Conservation (phyloP, 1,284 basidiomycete genomes). For the Irpex lacteus region DNA sequence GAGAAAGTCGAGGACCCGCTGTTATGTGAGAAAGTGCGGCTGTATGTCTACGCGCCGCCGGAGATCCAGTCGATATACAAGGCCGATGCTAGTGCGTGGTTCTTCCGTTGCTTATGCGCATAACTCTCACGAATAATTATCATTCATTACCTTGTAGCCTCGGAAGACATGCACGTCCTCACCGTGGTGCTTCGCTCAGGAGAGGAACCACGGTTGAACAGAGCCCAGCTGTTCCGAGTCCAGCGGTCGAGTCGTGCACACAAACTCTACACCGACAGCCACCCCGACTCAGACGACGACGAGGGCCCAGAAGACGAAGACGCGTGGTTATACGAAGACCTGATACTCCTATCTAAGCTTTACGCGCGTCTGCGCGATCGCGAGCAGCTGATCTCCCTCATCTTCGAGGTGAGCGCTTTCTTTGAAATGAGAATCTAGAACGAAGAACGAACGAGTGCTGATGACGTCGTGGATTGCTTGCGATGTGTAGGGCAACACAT, state of each 20-base stretch:
- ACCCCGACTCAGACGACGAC: conserved; percentile 87
- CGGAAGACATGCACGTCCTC: conserved; percentile 79
- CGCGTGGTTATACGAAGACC: conserved; percentile 92
- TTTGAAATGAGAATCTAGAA: neutral
- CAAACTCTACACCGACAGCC: conserved; percentile 64
- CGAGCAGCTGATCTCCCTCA: conserved; percentile 89
- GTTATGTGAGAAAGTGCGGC: conserved; percentile 85
- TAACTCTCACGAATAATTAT: neutral
- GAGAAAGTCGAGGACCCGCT: conserved; percentile 87
- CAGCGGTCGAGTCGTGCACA: conserved; percentile 68
- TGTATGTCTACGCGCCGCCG: conserved; percentile 83
- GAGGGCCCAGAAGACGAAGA: conserved; percentile 91
- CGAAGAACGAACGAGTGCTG: neutral
- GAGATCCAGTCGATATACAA: conserved; percentile 87
- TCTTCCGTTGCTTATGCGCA: neutral
- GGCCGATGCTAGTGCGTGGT: conserved; percentile 65
- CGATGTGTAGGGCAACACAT: conserved; percentile 76
- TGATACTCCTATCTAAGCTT: conserved; percentile 76
- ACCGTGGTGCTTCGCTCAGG: conserved; percentile 82
- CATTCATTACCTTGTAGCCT: conserved; percentile 35
- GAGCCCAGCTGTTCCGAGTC: conserved; percentile 77
- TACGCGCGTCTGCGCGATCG: conserved; percentile 84
- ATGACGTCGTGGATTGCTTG: neutral
- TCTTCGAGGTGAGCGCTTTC: conserved; percentile 79
- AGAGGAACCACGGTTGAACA: conserved; percentile 72